These are phyloP conservation scores for Westerdykella aurantiaca DNA, from an alignment of 2,329 filamentous ascomycete genomes.

Conservation along the genomic window DNA sequence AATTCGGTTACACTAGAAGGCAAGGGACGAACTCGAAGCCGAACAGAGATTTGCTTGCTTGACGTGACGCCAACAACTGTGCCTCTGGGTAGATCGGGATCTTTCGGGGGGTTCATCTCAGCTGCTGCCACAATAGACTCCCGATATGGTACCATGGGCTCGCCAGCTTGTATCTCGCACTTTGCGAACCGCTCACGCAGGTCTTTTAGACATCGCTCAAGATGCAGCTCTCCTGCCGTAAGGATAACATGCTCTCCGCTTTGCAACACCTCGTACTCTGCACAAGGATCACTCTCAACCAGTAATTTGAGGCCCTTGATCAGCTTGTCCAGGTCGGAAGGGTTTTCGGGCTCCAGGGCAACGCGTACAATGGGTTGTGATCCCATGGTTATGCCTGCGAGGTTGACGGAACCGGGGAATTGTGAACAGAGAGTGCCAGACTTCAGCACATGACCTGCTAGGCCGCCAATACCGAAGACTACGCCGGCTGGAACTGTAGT, in stretches of 20 bases:
- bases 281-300: conserved; percentile 92
- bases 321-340: conserved; percentile 90
- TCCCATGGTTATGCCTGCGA: conserved; percentile 76
- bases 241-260: conserved; percentile 93
- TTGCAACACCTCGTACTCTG: conserved; percentile 86
- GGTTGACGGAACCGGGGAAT: conserved; percentile 77
- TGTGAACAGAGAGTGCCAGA: conserved; percentile 89
- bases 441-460: conserved; percentile 92
- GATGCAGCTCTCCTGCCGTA: conserved; percentile 88
- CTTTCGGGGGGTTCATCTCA: conserved; percentile 85
- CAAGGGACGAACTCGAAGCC: conserved; percentile 71
- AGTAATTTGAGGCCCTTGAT: conserved; percentile 79
- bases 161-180: conserved; percentile 90
- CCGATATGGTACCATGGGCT: conserved; percentile 90
- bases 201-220: conserved; percentile 91
- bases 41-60: conserved; percentile 79
- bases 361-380: conserved; percentile 92
- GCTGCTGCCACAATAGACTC: conserved; percentile 83
- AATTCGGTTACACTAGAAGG: conserved; percentile 77
- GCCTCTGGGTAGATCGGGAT: conserved; percentile 81
- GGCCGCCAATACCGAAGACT: conserved; percentile 87
- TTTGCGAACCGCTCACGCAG: conserved; percentile 85
- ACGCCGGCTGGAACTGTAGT: conserved; percentile 85
- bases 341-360: conserved; percentile 87
- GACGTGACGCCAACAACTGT: conserved; percentile 68